Evolutionary conservation across 352 stramenopile species (phyloP).

Genomic region (Discostella stelligera): DNA sequence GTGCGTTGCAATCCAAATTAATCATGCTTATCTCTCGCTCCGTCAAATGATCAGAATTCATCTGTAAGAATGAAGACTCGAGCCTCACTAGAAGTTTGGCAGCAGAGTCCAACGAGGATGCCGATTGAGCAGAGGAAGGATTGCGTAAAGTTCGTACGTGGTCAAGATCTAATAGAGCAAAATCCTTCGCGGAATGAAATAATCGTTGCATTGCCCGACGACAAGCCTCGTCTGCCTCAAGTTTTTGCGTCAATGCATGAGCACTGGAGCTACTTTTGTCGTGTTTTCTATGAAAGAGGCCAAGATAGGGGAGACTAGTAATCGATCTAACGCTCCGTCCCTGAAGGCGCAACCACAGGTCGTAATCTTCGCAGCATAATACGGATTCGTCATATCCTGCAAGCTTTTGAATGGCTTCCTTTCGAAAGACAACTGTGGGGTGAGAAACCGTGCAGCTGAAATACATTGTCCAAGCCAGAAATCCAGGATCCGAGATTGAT

Average conservation of each 20-base stretch:
- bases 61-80: conserved; percentile 29
- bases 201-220: conserved; percentile 37
- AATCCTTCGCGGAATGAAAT: conserved; percentile 11
- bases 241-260: conserved; percentile 55
- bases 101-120: conserved; percentile 30
- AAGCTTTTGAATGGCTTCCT: conserved; percentile 41
- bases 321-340: conserved; percentile 49
- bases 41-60: conserved; percentile 22
- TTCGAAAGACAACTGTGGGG: conserved; percentile 84
- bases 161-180: conserved; percentile 5
- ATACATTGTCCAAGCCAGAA: conserved; percentile 83
- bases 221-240: conserved; percentile 63
- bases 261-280: conserved; percentile 32
- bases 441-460: conserved; percentile 86
- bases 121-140: conserved; percentile 25
- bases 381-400: conserved; percentile 70
- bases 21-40: conserved; percentile 37
- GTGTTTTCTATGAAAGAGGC: conserved; percentile 13
- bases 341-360: conserved; percentile 83
- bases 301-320: conserved; percentile 71
- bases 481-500: conserved; percentile 64
- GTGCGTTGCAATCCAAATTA: conserved; percentile 30
- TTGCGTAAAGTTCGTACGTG: conserved; percentile 42
- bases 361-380: conserved; percentile 83
- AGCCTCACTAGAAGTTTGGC: conserved; percentile 43